Conservation (phyloP, 1,284 basidiomycete species). For the Ustilago esculenta region DNA sequence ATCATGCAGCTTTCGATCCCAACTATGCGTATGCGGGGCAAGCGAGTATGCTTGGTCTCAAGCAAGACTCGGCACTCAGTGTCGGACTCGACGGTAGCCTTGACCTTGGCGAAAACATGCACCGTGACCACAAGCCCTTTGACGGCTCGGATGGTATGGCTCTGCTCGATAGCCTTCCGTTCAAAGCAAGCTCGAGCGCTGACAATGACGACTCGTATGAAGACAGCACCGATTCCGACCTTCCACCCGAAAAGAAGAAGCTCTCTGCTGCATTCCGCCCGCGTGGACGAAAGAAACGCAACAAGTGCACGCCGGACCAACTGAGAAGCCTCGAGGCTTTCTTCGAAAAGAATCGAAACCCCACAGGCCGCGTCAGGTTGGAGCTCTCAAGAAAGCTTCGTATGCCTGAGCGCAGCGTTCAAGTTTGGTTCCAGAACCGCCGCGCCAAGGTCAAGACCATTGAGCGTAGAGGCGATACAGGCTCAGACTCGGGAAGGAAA, state of each 20-base stretch:
- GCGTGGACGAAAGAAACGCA: constrained; percentile 50
- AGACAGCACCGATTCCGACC: constrained; percentile 43
- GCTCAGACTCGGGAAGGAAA: constrained; percentile 14
- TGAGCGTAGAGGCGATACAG: constrained; percentile 33
- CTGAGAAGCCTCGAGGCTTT: constrained; percentile 51
- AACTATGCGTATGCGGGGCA: constrained; percentile 19
- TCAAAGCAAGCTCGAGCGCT: constrained; percentile 14
- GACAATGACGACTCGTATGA: constrained; percentile 46
- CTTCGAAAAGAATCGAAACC: constrained; percentile 57
- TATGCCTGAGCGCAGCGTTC: constrained; percentile 59
- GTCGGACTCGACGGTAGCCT: constrained; percentile 24
- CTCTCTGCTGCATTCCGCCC: constrained; percentile 42
- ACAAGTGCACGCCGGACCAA: constrained; percentile 58
- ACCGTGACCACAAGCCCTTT: constrained; percentile 10
- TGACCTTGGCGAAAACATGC: constrained; percentile 11
- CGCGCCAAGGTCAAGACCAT: constrained; percentile 52
- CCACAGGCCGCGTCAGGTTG: constrained; percentile 46
- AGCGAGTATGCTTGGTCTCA: constrained; percentile 26
- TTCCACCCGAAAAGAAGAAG: constrained; percentile 44
- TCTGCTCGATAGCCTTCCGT: constrained; percentile 31
- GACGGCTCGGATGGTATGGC: constrained; percentile 22
- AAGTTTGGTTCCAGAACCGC: constrained; percentile 60
- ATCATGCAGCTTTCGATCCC: constrained; percentile 21
- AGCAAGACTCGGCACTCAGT: constrained; percentile 19
- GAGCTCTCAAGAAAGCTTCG: constrained; percentile 48